Base-by-base conservation (phyloP, 495 filamentous ascomycete species). In the Annulohypoxylon maeteangense region DNA sequence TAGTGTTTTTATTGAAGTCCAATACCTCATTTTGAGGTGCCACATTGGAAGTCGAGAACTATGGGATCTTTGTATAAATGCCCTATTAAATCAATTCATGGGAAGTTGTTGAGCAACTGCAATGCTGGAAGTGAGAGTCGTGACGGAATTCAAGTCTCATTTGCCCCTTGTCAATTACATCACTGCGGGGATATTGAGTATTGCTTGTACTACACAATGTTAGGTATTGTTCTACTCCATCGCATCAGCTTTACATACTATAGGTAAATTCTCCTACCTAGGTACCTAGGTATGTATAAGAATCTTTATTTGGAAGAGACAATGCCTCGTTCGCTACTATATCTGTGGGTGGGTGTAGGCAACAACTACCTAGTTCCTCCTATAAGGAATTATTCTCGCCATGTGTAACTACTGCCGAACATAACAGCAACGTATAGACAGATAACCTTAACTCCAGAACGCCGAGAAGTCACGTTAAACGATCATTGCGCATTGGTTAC, bases 41-140 rank as follows among this genome's bases (percentile, higher is more conserved):
- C 25, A 23, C 27, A 18, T 31, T 7, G 42, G 16, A 11, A 50
- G 18, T 8, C 51, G 44, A 61, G 61, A 22, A 14, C 29, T 14
- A 40, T 14, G 16, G 38, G 23, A 23, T 62, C 56, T 71, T 71
- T 71, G 40, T 66, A 71, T n/a, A n/a, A n/a, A n/a, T 61, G 23
- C 11, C 3, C 23, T 29, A 36, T 22, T 25, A 48, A 8, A 36
- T n/a, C n/a, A 55, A 38, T 40, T n/a, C 11, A 31, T 57, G 44
- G n/a, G 8, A 55, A 16, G 55, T 44, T 60, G 7, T 31, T 27
- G 14, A 38, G 20, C 23, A 61, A 32, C 11, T 18, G 18, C 10
- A 44, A 25, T 16, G 32, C 6, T 14, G 18, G 14, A 34, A 7
- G n/a, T 36, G 31, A 56, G 27, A 71, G 48, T 62, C 56, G 62